These are phyloP conservation scores for Parmelia sp. DNA, from an alignment of 495 filamentous ascomycete species.

Conservation along the genomic window DNA sequence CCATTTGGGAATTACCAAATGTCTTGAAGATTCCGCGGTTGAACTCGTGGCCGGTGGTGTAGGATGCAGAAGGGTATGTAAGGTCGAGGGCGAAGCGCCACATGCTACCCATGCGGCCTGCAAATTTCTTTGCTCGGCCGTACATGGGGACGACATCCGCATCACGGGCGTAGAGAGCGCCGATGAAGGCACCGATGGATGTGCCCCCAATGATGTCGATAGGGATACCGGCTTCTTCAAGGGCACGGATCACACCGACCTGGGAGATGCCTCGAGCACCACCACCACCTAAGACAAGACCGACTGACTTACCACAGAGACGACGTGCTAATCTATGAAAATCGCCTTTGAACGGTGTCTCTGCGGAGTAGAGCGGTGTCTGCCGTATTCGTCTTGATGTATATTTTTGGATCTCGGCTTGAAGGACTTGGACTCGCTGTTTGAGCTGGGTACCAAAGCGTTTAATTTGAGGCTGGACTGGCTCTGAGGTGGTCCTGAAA, in stretches of 20 bases:
- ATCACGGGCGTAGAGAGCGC: slow-evolving; percentile 89
- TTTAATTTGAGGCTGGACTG: slow-evolving; percentile 67
- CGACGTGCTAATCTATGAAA: slow-evolving; percentile 89
- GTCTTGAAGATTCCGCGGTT: slow-evolving; percentile 99
- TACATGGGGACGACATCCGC: slow-evolving; percentile 97
- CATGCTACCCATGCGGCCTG: slow-evolving; percentile 92
- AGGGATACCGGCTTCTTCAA: slow-evolving; percentile 94
- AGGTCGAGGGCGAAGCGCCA: slow-evolving; percentile 95
- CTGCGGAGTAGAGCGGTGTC: slow-evolving; percentile 80
- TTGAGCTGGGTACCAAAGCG: slow-evolving; percentile 82
- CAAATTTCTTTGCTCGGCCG: slow-evolving; percentile 91
- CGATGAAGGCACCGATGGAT: slow-evolving; percentile 96
- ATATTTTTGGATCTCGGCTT: slow-evolving; percentile 97
- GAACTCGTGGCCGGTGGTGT: slow-evolving; percentile 98
- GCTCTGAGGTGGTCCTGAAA: slow-evolving; percentile 69
- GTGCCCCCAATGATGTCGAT: slow-evolving; percentile 95
- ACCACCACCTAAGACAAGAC: slow-evolving; percentile 87
- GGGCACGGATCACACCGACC: slow-evolving; percentile 85
- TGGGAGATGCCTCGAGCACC: slow-evolving; percentile 88
- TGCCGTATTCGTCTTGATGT: slow-evolving; percentile 81
- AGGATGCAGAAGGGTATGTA: slow-evolving; percentile 90
- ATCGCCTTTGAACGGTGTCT: slow-evolving; percentile 91
- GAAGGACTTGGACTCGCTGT: slow-evolving; percentile 86
- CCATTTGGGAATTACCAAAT: slow-evolving; percentile 91
- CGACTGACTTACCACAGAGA: slow-evolving; percentile 89